Conservation (phyloP, 495 filamentous ascomycete genomes). For the Daldinia childiae region DNA sequence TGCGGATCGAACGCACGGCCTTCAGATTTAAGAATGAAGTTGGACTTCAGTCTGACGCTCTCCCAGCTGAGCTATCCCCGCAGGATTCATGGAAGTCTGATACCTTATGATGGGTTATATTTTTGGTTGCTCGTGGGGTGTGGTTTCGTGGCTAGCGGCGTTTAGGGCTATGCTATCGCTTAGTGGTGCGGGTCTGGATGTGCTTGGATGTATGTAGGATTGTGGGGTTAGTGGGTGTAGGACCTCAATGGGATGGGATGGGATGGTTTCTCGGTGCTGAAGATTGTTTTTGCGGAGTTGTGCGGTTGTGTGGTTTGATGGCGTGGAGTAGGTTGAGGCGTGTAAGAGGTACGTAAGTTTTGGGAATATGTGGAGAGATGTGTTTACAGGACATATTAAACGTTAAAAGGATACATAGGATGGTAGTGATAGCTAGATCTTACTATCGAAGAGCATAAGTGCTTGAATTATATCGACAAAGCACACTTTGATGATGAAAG, state of each 20-base stretch:
- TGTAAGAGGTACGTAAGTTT: background rate
- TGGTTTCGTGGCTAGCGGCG: background rate
- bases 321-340: too few species aligned
- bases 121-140: background rate
- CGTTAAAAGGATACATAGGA: too few species aligned
- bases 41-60: constrained; percentile 53
- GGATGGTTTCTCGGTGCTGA: background rate
- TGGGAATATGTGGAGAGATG: background rate
- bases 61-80: constrained; percentile 53
- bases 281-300: background rate
- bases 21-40: constrained; percentile 44
- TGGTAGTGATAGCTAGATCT: too few species aligned
- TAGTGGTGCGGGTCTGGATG: background rate
- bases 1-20: constrained; percentile 50
- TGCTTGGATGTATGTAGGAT: background rate
- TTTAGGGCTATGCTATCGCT: constrained; percentile 1
- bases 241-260: too few species aligned
- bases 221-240: background rate
- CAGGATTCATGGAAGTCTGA: constrained; percentile 4
- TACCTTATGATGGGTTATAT: background rate
- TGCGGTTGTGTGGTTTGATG: background rate
- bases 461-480: too few species aligned
- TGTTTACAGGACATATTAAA: too few species aligned
- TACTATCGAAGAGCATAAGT: too few species aligned
- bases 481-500: too few species aligned